Evolutionary conservation across 2,329 filamentous ascomycete genomes (phyloP), one percentile per base, ranked within the genome.

Genomic region (Capronia americana): DNA sequence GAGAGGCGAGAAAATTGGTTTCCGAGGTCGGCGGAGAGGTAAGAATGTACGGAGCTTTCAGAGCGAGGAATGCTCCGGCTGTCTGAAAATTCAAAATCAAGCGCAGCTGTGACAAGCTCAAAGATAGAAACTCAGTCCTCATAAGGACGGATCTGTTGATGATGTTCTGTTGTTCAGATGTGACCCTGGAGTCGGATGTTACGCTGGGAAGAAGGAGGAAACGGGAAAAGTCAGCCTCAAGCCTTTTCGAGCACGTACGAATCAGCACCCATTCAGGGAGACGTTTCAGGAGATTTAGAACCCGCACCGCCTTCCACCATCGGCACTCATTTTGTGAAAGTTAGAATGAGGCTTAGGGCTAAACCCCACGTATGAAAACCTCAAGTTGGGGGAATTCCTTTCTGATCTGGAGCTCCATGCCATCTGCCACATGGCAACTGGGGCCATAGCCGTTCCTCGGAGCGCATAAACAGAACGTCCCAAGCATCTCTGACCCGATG

Each of bases 151-250:
- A 46, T 38, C 26, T 58, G 28, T 60, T 44, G 54, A 32, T 62
- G 53, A 64, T 62, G 57, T 63, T 48, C 57, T 56, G 56, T 68
- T 48, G 64, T 63, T 65, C 67, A 70, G 55, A 70, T 70, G 68
- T 68, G 63, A 70, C 68, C 58, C 53, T 70, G 61, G 59, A 48
- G 57, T 54, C 67, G 67, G 67, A 69, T 69, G 67, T 69, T 64
- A 69, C 67, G 60, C 64, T 69, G 67, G 61, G 50, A n/a, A 50
- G 44, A 62, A 51, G 51, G 50, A 59, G 63, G 48, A 38, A 57
- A 61, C 44, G 30, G 57, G 57, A 44, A 57, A 55, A 56, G 61
- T 57, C 63, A 61, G 63, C 60, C 60, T 62, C 60, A 62, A 56
- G 50, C 50, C 24, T n/a, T 48, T 62, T 44, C 60, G 60, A 26